Conservation (phyloP, 2,329 filamentous ascomycete species). For the Talaromyces sp. region DNA sequence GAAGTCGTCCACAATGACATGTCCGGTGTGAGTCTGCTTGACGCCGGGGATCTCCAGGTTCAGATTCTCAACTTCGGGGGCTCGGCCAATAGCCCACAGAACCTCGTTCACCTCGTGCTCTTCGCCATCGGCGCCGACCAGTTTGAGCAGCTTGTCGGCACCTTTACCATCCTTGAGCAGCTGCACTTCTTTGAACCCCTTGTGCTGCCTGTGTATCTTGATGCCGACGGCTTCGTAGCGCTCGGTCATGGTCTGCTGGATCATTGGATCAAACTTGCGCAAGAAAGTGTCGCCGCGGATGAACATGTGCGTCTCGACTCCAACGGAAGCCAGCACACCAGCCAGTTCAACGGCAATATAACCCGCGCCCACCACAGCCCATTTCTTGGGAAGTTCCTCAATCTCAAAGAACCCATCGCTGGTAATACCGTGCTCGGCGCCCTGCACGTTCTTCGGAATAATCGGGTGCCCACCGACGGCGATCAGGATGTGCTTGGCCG, state of each 20-base stretch:
- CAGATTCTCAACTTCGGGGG: constrained; percentile 42
- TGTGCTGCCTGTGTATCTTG: constrained; percentile 43
- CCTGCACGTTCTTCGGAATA: constrained; percentile 36
- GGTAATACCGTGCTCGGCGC: constrained; percentile 47
- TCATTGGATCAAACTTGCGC: constrained; percentile 50
- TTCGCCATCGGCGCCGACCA: constrained; percentile 39
- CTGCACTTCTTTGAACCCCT: constrained; percentile 45
- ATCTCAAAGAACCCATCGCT: constrained; percentile 51
- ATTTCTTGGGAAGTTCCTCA: constrained; percentile 46
- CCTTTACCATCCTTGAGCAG: constrained; percentile 43
- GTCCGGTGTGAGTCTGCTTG: constrained; percentile 34
- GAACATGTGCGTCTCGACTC: constrained; percentile 49
- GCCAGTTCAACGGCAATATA: constrained; percentile 51
- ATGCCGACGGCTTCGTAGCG: constrained; percentile 48
- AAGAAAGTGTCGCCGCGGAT: constrained; percentile 46
- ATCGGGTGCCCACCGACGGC: constrained; percentile 46
- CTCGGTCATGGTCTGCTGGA: constrained; percentile 49
- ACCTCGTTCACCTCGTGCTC: constrained; percentile 46
- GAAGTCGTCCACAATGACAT: constrained; percentile 46
- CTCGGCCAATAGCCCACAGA: constrained; percentile 48
- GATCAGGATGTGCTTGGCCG: constrained; percentile 46
- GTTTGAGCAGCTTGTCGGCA: constrained; percentile 43
- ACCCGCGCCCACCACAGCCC: constrained; percentile 48
- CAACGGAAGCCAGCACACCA: constrained; percentile 46
- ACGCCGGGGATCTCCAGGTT: constrained; percentile 39